Evolutionary conservation across 306 rosid species (phyloP).

Genomic region (Vicia villosa): DNA sequence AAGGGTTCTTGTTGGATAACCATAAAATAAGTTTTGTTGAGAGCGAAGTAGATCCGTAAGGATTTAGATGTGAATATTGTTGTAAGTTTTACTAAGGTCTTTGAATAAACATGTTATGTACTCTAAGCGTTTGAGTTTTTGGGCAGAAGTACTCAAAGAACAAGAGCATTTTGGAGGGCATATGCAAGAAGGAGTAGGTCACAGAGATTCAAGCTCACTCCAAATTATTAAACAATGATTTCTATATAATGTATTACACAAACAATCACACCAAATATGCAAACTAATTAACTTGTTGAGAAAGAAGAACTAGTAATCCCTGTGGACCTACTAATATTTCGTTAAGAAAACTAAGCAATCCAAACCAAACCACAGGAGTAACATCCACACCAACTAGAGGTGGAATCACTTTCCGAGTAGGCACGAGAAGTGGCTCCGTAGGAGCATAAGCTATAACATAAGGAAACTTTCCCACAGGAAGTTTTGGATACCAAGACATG

Average conservation of each 20-base stretch:
- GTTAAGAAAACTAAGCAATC: constrained; percentile 81
- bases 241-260: neutral
- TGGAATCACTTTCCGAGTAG: constrained; percentile 83
- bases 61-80: too few relatives aligned
- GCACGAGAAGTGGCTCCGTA: constrained; percentile 78
- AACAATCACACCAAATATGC: constrained; percentile 19
- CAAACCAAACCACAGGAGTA: constrained; percentile 96
- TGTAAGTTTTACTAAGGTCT: too few relatives aligned
- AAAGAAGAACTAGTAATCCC: constrained; percentile 87
- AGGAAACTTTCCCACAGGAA: constrained; percentile 83
- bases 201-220: too few relatives aligned
- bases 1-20: too few relatives aligned
- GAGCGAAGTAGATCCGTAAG: too few relatives aligned
- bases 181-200: too few relatives aligned
- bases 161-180: too few relatives aligned
- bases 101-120: too few relatives aligned
- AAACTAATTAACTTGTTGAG: constrained; percentile 66
- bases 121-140: too few relatives aligned
- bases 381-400: constrained; percentile 96
- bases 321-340: constrained; percentile 98
- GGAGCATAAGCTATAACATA: constrained; percentile 90
- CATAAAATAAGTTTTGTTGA: too few relatives aligned
- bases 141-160: too few relatives aligned
- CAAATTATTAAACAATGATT: neutral
- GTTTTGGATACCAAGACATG: constrained; percentile 97